Evolutionary conservation across 176 grass and related monocot species (phyloP).

Genomic region (Canna indica): DNA sequence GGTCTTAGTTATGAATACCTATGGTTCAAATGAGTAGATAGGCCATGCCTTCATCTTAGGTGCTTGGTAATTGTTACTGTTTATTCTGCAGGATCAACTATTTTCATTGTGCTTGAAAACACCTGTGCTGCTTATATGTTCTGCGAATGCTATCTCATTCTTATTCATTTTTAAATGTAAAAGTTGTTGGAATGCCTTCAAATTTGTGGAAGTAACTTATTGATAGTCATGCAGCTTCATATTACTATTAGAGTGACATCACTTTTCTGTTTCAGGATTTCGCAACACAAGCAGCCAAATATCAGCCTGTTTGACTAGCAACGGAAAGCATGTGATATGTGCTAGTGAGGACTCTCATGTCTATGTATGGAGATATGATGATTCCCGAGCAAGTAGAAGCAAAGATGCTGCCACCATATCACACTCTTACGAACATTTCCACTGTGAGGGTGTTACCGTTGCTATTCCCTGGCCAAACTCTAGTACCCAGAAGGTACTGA

Average conservation of each 20-base stretch:
- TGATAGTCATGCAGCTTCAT: no score
- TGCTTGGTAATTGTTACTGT: no score
- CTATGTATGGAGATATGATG: slow-evolving; percentile 89
- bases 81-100: no score
- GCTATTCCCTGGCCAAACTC: slow-evolving; percentile 77
- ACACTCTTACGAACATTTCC: slow-evolving; percentile 82
- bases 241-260: background rate
- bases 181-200: no score
- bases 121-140: no score
- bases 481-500: slow-evolving; percentile 19
- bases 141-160: no score
- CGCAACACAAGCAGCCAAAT: slow-evolving; percentile 98
- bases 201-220: no score
- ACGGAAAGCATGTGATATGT: slow-evolving; percentile 82
- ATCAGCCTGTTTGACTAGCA: slow-evolving; percentile 69
- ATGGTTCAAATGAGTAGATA: background rate
- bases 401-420: slow-evolving; percentile 58
- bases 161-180: no score
- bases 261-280: slow-evolving; percentile 42
- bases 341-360: slow-evolving; percentile 91
- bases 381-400: slow-evolving; percentile 52
- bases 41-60: background rate
- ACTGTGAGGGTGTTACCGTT: slow-evolving; percentile 65
- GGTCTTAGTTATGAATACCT: background rate
- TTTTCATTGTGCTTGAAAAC: no score